Percentiles rank a stretch among this genome's conserved stretches.
Conservation (phyloP, 805 yeast genomes). For the Saccharomyces jurei region DNA sequence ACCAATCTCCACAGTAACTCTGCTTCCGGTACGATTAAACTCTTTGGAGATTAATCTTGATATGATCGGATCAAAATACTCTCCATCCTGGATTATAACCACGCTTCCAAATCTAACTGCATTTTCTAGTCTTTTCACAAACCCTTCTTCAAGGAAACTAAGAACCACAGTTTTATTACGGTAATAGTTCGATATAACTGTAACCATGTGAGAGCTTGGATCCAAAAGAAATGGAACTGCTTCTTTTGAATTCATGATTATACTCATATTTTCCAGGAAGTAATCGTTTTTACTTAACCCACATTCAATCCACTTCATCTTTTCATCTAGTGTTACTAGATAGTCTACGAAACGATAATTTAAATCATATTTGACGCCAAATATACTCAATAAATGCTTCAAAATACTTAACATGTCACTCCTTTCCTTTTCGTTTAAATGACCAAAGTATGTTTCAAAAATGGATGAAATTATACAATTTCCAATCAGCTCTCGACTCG, state of each 20-base stretch:
- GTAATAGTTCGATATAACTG: constrained; percentile 32
- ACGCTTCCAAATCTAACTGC: constrained; percentile 77
- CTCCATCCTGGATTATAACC: constrained; percentile 71
- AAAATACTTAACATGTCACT: constrained; percentile 29
- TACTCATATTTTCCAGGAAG: constrained; percentile 53
- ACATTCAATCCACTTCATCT: constrained; percentile 42
- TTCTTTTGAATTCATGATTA: constrained; percentile 34
- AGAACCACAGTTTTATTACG: constrained; percentile 41
- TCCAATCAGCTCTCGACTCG: constrained; percentile 48
- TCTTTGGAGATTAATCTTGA: constrained; percentile 56
- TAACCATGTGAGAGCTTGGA: constrained; percentile 47
- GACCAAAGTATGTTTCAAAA: constrained; percentile 53
- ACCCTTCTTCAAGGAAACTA: constrained; percentile 64
- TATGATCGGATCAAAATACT: constrained; percentile 67
- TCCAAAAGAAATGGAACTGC: constrained; percentile 60
- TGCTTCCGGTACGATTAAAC: constrained; percentile 55
- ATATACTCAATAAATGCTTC: constrained; percentile 30
- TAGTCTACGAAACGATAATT: constrained; percentile 31
- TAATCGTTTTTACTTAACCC: constrained; percentile 55
- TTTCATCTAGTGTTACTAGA: constrained; percentile 35
- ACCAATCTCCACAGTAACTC: constrained; percentile 54
- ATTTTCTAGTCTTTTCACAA: constrained; percentile 63
- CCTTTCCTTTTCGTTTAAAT: constrained; percentile 43
- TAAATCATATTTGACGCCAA: constrained; percentile 35
- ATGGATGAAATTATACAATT: constrained; percentile 59